A percentile compares a stretch with the other conserved stretches of the same genome.
phyloP scores from a whole-genome alignment of 2,329 filamentous ascomycete species.

The Trichoderma sp. region DNA sequence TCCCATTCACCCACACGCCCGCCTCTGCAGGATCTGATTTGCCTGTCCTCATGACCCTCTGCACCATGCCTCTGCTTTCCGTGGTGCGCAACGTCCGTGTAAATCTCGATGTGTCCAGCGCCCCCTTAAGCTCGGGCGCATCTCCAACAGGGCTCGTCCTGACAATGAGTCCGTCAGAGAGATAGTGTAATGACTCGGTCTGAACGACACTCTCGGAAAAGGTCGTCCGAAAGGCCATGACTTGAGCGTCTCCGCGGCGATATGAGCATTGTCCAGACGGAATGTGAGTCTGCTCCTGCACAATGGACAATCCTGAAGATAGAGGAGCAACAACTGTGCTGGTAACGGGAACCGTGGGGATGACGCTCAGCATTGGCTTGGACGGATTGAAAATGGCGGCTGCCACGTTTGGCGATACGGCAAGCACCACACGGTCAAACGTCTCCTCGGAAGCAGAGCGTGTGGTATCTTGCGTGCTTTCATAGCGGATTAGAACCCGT shows the following conservation, averaged over 20 bases:
- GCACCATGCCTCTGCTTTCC: constrained; percentile 47
- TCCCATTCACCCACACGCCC: constrained; percentile 49
- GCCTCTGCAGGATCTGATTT: constrained; percentile 1
- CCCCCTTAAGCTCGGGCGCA: constrained; percentile 37
- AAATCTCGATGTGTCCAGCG: constrained; percentile 48
- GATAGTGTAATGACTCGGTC: constrained; percentile 54
- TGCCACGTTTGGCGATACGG: constrained; percentile 54
- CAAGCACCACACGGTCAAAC: constrained; percentile 54
- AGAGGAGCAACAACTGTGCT: constrained; percentile 41
- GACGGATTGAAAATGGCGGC: constrained; percentile 48
- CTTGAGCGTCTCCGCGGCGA: constrained; percentile 29
- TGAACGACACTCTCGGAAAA: constrained; percentile 30
- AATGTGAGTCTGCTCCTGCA: constrained; percentile 27
- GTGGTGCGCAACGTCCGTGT: constrained; percentile 52
- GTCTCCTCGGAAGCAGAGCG: constrained; percentile 29
- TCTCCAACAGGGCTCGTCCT: constrained; percentile 48
- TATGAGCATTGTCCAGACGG: constrained; percentile 18
- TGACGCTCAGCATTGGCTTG: constrained; percentile 35
- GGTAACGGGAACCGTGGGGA: constrained; percentile 49
- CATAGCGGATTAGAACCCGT: neutral
- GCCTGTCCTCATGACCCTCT: constrained; percentile 40
- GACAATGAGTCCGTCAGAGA: constrained; percentile 51
- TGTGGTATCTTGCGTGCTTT: neutral
- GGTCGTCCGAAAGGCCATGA: constrained; percentile 37
- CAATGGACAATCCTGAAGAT: constrained; percentile 24